These are phyloP conservation scores for Arabis hirsuta DNA, from an alignment of 345 rosid species.

Conservation along the genomic window DNA sequence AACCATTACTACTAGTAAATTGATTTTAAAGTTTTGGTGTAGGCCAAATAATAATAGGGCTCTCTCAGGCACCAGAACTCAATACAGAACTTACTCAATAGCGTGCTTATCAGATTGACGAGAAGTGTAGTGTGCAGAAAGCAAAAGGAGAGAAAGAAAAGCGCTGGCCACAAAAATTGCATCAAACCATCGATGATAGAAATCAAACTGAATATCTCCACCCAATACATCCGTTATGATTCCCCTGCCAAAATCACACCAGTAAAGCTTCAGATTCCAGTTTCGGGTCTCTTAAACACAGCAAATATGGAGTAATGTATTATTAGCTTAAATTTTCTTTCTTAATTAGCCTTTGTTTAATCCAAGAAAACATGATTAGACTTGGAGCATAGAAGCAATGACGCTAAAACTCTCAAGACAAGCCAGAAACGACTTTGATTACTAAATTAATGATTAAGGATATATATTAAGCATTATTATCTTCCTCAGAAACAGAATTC, in stretches of 20 bases:
- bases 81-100: constrained; percentile 58
- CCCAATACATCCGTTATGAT: constrained; percentile 95
- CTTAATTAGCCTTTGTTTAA: no score
- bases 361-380: not conserved
- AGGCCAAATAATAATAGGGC: constrained; percentile 15
- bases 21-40: constrained; percentile 5
- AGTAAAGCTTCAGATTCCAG: constrained; percentile 25
- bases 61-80: not conserved
- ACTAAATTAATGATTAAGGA: not conserved
- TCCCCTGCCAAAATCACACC: constrained; percentile 54
- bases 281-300: not conserved
- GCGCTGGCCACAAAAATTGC: constrained; percentile 95
- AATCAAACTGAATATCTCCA: constrained; percentile 96
- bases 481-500: not conserved
- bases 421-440: no score
- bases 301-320: not conserved
- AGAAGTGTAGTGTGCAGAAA: constrained; percentile 94
- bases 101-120: constrained; percentile 95
- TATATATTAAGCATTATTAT: not conserved
- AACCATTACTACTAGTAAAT: constrained; percentile 2
- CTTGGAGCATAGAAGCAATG: not conserved
- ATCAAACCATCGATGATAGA: constrained; percentile 95
- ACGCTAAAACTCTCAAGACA: not conserved
- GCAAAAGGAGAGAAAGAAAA: constrained; percentile 88
- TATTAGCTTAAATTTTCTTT: no score